Evolutionary conservation across 306 rosid genomes (phyloP), one percentile per base, ranked within the genome.

Genomic region (Citrullus mucosospermus): DNA sequence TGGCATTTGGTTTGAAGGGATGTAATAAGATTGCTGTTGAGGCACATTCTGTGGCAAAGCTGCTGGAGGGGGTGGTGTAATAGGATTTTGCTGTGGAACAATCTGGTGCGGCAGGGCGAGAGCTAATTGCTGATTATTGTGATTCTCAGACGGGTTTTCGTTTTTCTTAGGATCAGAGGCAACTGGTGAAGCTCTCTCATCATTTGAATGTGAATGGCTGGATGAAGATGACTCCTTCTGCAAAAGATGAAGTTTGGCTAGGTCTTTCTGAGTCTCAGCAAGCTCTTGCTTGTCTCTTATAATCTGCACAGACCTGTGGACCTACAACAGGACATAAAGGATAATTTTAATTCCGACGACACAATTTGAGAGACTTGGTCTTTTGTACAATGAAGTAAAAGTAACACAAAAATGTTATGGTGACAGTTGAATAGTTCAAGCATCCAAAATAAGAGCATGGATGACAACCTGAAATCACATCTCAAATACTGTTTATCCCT

Each of bases 281-380:
- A 96, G 91, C 83, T 96, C 99, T 85, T 96, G 99, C 81, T 92
- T 96, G 90, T 96, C 99, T 86, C 98, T 90, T 76, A 96, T 82
- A 78, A 96, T 90, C 86, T 96, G 99, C 54, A 92, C 96, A 72
- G 99, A 91, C 88, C 98, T 85, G 85, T 96, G 98, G 72, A 96
- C 99, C 99, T 38, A 67, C 75, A 70, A 4, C 32, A 46, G 32
- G 10, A 73, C 69, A 76, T 53, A 17, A n/a, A 74, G 78, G 60
- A 70, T 4, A 46, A 6, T 22, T 13, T 70, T 43, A 17, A 54
- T 51, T 32, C 28, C 16, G 56, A 51, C 4, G 56, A 51, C 14
- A 73, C 5, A 51, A 51, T 28, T 50, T 34, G 2, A 14, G 48
- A 71, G 32, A 69, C 32, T 39, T 25, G 28, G 38, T 22, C 55